Evolutionary conservation across 805 yeast genomes (phyloP).

Genomic region (Blastobotrys robertii): DNA sequence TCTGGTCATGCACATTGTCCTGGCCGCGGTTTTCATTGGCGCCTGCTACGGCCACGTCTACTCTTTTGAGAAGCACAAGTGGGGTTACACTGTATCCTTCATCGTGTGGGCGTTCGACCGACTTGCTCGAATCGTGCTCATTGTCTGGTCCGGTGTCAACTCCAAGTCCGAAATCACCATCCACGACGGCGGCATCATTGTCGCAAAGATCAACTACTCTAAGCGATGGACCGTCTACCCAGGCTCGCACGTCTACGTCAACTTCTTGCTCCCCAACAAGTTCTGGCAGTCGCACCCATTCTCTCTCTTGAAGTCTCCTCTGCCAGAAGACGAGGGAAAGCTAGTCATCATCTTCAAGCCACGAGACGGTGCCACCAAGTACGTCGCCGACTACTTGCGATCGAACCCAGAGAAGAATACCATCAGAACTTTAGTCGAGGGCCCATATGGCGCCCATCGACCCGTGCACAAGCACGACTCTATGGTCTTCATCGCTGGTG

Average conservation of each 20-base stretch:
- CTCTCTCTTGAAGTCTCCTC: slow-evolving; percentile 29
- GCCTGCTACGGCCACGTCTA: slow-evolving; percentile 46
- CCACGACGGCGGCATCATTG: slow-evolving; percentile 14
- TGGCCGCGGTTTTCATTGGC: slow-evolving; percentile 44
- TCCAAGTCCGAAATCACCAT: slow-evolving; percentile 19
- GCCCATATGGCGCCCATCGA: slow-evolving; percentile 57
- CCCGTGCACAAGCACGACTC: slow-evolving; percentile 45
- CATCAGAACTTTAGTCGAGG: slow-evolving; percentile 37
- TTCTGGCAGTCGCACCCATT: slow-evolving; percentile 75
- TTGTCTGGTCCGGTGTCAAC: slow-evolving; percentile 45
- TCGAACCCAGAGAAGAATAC: slow-evolving; percentile 1
- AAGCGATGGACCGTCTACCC: slow-evolving; percentile 40
- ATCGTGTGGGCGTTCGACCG: slow-evolving; percentile 69
- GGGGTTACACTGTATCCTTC: slow-evolving; percentile 25
- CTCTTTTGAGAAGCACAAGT: slow-evolving; percentile 19
- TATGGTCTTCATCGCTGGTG: slow-evolving; percentile 59
- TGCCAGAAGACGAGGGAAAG: slow-evolving; percentile 8
- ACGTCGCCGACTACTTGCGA: slow-evolving; percentile 6
- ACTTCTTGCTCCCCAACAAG: slow-evolving; percentile 41
- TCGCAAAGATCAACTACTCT: slow-evolving; percentile 30
- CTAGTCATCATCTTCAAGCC: slow-evolving; percentile 10
- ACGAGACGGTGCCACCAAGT: slow-evolving; percentile 14
- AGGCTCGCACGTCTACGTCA: slow-evolving; percentile 47
- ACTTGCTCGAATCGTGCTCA: slow-evolving; percentile 42
- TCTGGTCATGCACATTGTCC: slow-evolving; percentile 44